Evolutionary conservation across 2,329 filamentous ascomycete species (phyloP).

Genomic region (Aspergillus brunneoviolaceus): DNA sequence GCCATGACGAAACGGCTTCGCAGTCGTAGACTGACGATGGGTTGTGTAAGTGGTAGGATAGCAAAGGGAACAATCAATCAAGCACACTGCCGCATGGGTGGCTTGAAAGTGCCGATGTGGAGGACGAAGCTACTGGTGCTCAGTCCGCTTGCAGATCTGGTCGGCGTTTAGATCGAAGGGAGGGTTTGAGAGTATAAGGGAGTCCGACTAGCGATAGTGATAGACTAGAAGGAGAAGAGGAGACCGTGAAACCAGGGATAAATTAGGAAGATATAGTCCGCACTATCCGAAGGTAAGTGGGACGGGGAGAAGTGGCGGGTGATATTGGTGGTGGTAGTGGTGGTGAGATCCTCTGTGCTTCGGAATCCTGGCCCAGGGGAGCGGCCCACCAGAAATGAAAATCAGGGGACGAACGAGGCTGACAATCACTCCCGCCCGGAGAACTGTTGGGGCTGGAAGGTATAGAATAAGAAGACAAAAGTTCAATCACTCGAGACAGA

Average conservation of each 20-base stretch:
- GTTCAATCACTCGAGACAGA: background rate
- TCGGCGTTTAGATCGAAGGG: background rate
- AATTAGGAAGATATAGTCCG: background rate
- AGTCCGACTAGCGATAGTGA: background rate
- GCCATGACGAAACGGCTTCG: slow-evolving; percentile 27
- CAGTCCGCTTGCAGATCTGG: background rate
- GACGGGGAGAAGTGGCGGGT: background rate
- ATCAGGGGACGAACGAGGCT: slow-evolving; percentile 15
- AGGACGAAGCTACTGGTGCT: background rate
- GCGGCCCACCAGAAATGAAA: slow-evolving; percentile 13
- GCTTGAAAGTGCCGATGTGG: background rate
- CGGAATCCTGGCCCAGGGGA: slow-evolving; percentile 8
- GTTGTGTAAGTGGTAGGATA: slow-evolving; percentile 2
- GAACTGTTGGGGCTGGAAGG: slow-evolving; percentile 1
- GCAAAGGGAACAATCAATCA: slow-evolving; percentile 2
- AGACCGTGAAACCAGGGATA: background rate
- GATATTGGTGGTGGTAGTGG: slow-evolving; percentile 3
- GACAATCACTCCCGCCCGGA: background rate
- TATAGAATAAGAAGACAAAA: background rate
- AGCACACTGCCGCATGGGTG: slow-evolving; percentile 10
- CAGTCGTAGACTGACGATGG: slow-evolving; percentile 7
- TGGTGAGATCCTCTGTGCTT: slow-evolving; percentile 7
- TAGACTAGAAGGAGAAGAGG: background rate
- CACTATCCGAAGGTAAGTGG: background rate
- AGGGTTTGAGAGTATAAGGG: background rate